Base-by-base conservation (phyloP, 768 basidiomycete species). In the Termitomyces sp. region DNA sequence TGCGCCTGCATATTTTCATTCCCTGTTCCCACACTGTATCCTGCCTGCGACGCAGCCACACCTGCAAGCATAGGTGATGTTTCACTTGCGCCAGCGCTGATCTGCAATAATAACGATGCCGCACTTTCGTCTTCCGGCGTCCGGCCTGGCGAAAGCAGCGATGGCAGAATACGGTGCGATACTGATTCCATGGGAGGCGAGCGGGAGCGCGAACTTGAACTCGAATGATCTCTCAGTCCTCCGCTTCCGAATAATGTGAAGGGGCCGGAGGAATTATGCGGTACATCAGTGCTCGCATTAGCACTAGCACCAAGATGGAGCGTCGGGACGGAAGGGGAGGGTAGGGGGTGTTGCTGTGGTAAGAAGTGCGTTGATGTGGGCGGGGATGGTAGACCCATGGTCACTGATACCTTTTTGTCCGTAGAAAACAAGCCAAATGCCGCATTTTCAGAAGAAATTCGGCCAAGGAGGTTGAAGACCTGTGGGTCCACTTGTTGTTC, bases 111-210 rank as follows among this genome's bases (percentile, higher is more conserved):
- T 58, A 89, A 72, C 4, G 87, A 82, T 16, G 87, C 87, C 0
- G 87, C 87, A 0, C 76, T 79, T 71, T 89, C 85, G 65, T 90
- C 88, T 54, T 89, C 88, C 0, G 84, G 81, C 5, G 83, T 82
- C 48, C 74, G 77, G 39, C 52, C 54, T 6, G 68, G 58, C 18
- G 63, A 64, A 13, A 37, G 42, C 28, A 34, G 15, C 15, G 61
- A 50, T 9, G 57, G 52, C 5, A 62, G 54, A 7, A 42, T 44
- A 16, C 8, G 67, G 65, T 20, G 56, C 18, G 48, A 48, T n/a
- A 16, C 44, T 15, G 55, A 26, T 6, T 28, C 26, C 12, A 37
- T 20, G 6, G 15, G 31, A 24, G 24, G 20, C 16, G 41, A 54
- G 15, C 22, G 42, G 12, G 42, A 24, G 42, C 20, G 22, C 22